Conservation (phyloP, 345 rosid species). For the Chamaenerion angustifolium region DNA sequence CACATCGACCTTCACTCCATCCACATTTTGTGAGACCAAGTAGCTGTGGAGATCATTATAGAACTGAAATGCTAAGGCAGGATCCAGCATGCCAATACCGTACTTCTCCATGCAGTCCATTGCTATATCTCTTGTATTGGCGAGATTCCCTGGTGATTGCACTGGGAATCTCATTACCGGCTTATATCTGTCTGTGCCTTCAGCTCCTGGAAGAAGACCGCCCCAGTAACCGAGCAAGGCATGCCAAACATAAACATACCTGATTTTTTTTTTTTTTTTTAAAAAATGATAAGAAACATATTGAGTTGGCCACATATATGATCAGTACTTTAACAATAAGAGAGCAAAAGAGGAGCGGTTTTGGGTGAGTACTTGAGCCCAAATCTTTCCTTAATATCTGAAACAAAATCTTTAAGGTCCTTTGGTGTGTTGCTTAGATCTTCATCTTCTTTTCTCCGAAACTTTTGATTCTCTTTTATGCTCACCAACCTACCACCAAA, state of each 20-base stretch:
- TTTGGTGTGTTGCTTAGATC: constrained; percentile 13
- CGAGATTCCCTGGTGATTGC: constrained; percentile 35
- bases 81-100: constrained; percentile 37
- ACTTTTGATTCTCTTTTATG: constrained; percentile 33
- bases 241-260: constrained; percentile 47
- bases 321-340: background rate
- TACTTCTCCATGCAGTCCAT: constrained; percentile 39
- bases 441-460: constrained; percentile 17
- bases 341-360: background rate
- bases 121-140: constrained; percentile 28
- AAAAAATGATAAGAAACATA: background rate
- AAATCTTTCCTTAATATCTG: constrained; percentile 26
- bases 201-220: constrained; percentile 38
- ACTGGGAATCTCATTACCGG: constrained; percentile 23
- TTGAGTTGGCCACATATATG: background rate
- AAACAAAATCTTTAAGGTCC: constrained; percentile 35
- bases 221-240: constrained; percentile 56
- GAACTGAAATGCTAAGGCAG: constrained; percentile 28
- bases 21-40: constrained; percentile 35
- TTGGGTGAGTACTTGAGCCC: constrained; percentile 27
- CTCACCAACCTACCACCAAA: constrained; percentile 43
- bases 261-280: too few species aligned
- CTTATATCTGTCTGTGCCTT: constrained; percentile 21
- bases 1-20: constrained; percentile 54
- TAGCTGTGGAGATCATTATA: constrained; percentile 39